Evolutionary conservation across 2,329 filamentous ascomycete species (phyloP).

Genomic region (Cadophora luteo-olivacea): DNA sequence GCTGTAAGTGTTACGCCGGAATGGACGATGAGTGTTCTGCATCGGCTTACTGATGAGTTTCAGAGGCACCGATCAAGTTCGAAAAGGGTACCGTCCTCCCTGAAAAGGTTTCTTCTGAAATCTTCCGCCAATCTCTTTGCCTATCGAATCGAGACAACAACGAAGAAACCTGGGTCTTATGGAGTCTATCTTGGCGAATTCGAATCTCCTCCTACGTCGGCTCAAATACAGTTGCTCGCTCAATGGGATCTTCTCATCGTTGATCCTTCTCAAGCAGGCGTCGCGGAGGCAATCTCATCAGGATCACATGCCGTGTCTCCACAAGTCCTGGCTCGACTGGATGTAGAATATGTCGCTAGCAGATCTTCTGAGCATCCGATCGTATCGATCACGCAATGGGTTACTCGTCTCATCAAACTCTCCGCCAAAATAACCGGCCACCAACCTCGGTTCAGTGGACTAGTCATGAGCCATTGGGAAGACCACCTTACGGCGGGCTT

Average conservation of each 20-base stretch:
- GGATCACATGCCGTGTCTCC: conserved; percentile 28
- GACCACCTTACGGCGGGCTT: conserved; percentile 24
- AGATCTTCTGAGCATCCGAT: conserved; percentile 19
- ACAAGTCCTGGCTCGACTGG: conserved; percentile 36
- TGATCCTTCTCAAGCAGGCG: conserved; percentile 49
- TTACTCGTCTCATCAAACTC: conserved; percentile 23
- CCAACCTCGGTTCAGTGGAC: conserved; percentile 32
- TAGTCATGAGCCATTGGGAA: conserved; percentile 37
- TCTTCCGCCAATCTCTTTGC: conserved; percentile 25
- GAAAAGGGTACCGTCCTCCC: conserved; percentile 21
- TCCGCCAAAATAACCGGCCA: conserved; percentile 30
- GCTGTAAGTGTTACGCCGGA: conserved; percentile 10
- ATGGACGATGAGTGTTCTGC: too few species aligned
- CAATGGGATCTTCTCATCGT: conserved; percentile 53
- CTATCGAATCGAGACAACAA: conserved; percentile 28
- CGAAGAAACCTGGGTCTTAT: conserved; percentile 36
- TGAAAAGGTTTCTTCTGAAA: conserved; percentile 32
- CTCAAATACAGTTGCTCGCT: conserved; percentile 47
- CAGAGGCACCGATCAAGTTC: conserved; percentile 29
- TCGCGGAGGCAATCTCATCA: conserved; percentile 45
- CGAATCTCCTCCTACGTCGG: conserved; percentile 41
- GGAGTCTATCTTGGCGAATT: conserved; percentile 53
- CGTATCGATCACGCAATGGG: conserved; percentile 30
- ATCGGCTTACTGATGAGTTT: neutral
- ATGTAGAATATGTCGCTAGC: conserved; percentile 29